A percentile compares a stretch with the other conserved stretches of the same genome.
phyloP scores from a whole-genome alignment of 2,329 filamentous ascomycete species.

The Arthrobotrys sinensis region DNA sequence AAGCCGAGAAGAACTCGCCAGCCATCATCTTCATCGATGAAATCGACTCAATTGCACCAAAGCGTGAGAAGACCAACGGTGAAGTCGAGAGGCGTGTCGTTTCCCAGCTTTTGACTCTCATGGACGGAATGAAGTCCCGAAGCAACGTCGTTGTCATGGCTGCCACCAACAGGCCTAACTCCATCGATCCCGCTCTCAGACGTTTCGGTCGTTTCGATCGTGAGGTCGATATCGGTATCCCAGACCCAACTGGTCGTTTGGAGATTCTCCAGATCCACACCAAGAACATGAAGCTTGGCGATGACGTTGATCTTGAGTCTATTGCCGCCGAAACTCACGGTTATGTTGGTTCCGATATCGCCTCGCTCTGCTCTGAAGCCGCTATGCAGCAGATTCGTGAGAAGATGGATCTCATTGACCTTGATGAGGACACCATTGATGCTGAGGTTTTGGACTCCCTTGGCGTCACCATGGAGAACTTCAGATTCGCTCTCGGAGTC shows the following conservation, averaged over 20 bases:
- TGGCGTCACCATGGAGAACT: conserved; percentile 99
- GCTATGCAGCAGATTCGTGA: conserved; percentile 99
- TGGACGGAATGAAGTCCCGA: conserved; percentile 99
- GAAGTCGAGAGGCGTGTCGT: conserved; percentile 99
- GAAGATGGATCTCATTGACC: conserved; percentile 99
- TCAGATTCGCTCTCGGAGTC: conserved; percentile 97
- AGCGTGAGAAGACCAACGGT: conserved; percentile 99
- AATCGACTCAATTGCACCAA: conserved; percentile 98
- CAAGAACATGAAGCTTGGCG: conserved; percentile 99
- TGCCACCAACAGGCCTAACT: conserved; percentile 98
- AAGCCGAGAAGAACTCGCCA: conserved; percentile 99
- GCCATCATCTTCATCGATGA: conserved; percentile 99
- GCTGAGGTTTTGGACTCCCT: conserved; percentile 98
- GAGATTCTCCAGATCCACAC: conserved; percentile 99
- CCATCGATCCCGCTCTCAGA: conserved; percentile 95
- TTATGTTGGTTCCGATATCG: conserved; percentile 98
- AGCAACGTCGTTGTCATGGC: conserved; percentile 99
- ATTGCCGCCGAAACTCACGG: conserved; percentile 98
- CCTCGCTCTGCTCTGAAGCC: conserved; percentile 97
- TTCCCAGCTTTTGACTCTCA: conserved; percentile 94
- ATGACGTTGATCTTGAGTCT: conserved; percentile 96
- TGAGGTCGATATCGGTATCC: conserved; percentile 98
- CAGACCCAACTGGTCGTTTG: conserved; percentile 96
- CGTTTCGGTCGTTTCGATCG: conserved; percentile 99
- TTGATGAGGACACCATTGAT: conserved; percentile 99